A percentile compares a stretch with the other conserved stretches of the same genome.
Conservation (phyloP, 306 rosid species). For the Inga leiocalycina region DNA sequence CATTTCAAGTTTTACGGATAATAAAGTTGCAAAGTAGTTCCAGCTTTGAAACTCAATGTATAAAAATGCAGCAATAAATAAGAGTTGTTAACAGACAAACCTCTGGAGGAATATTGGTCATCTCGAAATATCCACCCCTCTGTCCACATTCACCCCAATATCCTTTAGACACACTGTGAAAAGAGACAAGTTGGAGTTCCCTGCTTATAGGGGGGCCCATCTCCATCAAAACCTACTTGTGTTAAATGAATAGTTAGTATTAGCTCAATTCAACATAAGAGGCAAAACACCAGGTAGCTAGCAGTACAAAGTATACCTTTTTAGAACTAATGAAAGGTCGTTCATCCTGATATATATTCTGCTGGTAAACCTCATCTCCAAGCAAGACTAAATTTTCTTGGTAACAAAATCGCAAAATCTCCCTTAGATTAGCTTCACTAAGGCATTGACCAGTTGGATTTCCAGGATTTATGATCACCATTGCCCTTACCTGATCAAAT, state of each 20-base stretch:
- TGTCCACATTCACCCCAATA: conserved; percentile 99
- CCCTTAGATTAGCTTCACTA: conserved; percentile 78
- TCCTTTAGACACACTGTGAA: conserved; percentile 95
- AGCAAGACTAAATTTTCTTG: conserved; percentile 84
- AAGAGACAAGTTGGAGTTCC: conserved; percentile 90
- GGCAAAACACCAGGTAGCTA: conserved; percentile 28
- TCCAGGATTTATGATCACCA: conserved; percentile 99
- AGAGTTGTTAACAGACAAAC: conserved; percentile 48
- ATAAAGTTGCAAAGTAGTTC: not conserved
- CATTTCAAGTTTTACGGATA: not conserved
- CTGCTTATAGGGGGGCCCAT: conserved; percentile 84
- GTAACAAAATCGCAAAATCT: conserved; percentile 76
- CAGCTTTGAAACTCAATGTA: conserved; percentile 25
- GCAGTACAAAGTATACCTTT: conserved; percentile 55
- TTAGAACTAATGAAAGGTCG: conserved; percentile 91
- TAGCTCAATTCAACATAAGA: conserved; percentile 18
- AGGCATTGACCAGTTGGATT: conserved; percentile 99
- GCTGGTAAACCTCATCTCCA: conserved; percentile 99
- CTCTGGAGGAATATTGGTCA: conserved; percentile 95
- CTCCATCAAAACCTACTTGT: conserved; percentile 73
- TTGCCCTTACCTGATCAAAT: conserved; percentile 83
- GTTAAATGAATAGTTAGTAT: conserved; percentile 28
- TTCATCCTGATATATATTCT: conserved; percentile 92
- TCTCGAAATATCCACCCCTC: conserved; percentile 98
- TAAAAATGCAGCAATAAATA: conserved; percentile 22